A percentile compares a stretch with the other conserved stretches of the same genome.
Evolutionary conservation across 805 yeast species (phyloP).

Genomic region (Starmera dryadoides): DNA sequence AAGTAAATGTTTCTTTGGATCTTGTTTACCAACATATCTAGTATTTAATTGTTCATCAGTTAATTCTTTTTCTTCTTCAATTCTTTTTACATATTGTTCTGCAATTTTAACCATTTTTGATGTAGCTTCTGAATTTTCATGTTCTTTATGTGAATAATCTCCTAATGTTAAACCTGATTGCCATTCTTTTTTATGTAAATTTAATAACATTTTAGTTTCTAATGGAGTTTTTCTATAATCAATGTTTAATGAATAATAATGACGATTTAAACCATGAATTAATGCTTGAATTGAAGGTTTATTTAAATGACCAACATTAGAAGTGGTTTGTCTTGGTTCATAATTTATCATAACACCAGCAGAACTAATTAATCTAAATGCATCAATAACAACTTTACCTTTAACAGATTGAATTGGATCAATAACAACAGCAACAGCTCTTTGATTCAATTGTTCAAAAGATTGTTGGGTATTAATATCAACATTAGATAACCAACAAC

Average conservation of each 20-base stretch:
- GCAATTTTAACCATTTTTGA: slow-evolving; percentile 84
- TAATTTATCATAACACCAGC: slow-evolving; percentile 88
- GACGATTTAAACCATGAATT: slow-evolving; percentile 95
- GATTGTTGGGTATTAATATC: slow-evolving; percentile 98
- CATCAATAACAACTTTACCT: slow-evolving; percentile 98
- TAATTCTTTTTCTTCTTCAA: slow-evolving; percentile 86
- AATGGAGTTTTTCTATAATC: slow-evolving; percentile 88
- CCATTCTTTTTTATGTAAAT: slow-evolving; percentile 94
- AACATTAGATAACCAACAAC: slow-evolving; percentile 98
- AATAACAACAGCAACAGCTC: slow-evolving; percentile 97
- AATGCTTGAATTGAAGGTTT: slow-evolving; percentile 96
- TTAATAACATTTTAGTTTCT: slow-evolving; percentile 90
- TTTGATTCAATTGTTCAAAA: slow-evolving; percentile 88
- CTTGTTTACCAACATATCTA: slow-evolving; percentile 96
- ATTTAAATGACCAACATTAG: slow-evolving; percentile 89
- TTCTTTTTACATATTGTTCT: slow-evolving; percentile 80
- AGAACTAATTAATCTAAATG: slow-evolving; percentile 89
- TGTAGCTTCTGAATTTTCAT: slow-evolving; percentile 64
- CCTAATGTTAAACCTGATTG: slow-evolving; percentile 78
- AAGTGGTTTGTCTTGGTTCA: slow-evolving; percentile 96
- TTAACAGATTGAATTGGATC: slow-evolving; percentile 98
- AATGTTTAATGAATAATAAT: slow-evolving; percentile 90
- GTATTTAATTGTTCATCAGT: slow-evolving; percentile 86
- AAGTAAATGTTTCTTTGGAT: slow-evolving; percentile 93
- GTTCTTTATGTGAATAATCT: slow-evolving; percentile 74